Percentiles rank a stretch among this genome's conserved stretches.
Conservation (phyloP, 1,284 basidiomycete species). For the Rhodotorula sp. region DNA sequence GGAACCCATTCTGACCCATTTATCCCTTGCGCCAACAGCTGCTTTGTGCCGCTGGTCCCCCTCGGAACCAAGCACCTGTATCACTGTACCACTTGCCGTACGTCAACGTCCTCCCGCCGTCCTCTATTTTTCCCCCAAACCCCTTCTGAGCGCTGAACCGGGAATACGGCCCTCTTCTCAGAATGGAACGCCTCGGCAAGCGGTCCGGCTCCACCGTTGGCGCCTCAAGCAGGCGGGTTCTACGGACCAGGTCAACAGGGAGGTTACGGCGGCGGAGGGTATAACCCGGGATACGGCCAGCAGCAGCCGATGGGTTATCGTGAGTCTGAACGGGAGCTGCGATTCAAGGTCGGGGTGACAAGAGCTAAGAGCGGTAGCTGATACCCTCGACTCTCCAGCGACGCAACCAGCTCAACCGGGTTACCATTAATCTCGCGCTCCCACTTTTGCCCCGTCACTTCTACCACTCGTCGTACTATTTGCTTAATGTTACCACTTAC, state of each 20-base stretch:
- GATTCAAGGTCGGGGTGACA: too few species aligned
- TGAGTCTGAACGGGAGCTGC: background rate
- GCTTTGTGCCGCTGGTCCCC: slow-evolving; percentile 32
- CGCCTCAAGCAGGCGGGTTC: slow-evolving; percentile 17
- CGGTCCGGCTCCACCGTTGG: slow-evolving; percentile 24
- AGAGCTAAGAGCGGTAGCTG: too few species aligned
- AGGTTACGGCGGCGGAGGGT: slow-evolving; percentile 20
- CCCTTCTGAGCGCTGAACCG: background rate
- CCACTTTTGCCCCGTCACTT: background rate
- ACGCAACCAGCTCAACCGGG: slow-evolving; percentile 23
- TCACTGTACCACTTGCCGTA: slow-evolving; percentile 34
- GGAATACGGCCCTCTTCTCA: background rate
- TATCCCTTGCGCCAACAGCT: background rate
- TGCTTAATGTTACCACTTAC: background rate
- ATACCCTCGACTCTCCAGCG: background rate
- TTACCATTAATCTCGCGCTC: background rate
- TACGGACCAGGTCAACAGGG: slow-evolving; percentile 5
- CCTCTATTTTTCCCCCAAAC: background rate
- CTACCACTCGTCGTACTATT: background rate
- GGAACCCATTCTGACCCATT: too few species aligned
- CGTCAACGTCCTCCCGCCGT: background rate
- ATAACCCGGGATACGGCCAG: background rate
- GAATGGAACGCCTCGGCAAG: slow-evolving; percentile 25
- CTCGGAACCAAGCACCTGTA: slow-evolving; percentile 28
- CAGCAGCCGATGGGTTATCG: slow-evolving; percentile 27